phyloP scores from a whole-genome alignment of 2,329 filamentous ascomycete species.

The Seiridium unicorne region DNA sequence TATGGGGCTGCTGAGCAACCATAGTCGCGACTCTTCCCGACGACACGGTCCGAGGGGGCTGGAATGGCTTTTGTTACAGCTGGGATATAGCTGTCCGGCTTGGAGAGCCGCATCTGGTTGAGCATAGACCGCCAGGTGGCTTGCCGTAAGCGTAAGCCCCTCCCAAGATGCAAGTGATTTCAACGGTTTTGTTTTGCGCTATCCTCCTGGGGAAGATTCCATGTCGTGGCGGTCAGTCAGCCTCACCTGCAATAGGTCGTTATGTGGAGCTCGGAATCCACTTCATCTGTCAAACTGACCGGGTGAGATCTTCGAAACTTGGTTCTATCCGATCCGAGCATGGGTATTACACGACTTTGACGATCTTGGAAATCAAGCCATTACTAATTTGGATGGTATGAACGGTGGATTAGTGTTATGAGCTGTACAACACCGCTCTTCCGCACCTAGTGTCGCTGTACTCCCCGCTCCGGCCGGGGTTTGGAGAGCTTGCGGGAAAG shows the following conservation, averaged over 20 bases:
- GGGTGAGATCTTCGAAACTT: constrained; percentile 3
- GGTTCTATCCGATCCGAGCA: constrained; percentile 3
- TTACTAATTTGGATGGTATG: neutral
- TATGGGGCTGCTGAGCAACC: neutral
- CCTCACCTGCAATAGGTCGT: neutral
- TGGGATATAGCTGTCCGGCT: neutral
- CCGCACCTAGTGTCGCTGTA: no score
- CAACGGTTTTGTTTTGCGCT: neutral
- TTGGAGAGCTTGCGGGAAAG: neutral
- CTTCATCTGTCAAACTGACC: neutral
- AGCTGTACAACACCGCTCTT: no score
- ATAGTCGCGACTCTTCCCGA: neutral
- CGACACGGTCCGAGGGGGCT: neutral
- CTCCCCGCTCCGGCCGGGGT: no score
- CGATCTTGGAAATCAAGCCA: neutral
- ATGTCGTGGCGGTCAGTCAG: constrained; percentile 1
- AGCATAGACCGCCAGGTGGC: neutral
- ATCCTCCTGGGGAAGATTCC: neutral
- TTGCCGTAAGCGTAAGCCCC: no score
- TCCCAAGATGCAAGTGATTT: neutral
- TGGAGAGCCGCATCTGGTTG: neutral
- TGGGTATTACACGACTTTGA: neutral
- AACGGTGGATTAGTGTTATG: no score
- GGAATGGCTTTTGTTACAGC: no score
- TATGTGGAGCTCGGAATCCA: neutral